These are phyloP conservation scores for Stemphylium beticola DNA, from an alignment of 2,329 filamentous ascomycete species.

Conservation along the genomic window DNA sequence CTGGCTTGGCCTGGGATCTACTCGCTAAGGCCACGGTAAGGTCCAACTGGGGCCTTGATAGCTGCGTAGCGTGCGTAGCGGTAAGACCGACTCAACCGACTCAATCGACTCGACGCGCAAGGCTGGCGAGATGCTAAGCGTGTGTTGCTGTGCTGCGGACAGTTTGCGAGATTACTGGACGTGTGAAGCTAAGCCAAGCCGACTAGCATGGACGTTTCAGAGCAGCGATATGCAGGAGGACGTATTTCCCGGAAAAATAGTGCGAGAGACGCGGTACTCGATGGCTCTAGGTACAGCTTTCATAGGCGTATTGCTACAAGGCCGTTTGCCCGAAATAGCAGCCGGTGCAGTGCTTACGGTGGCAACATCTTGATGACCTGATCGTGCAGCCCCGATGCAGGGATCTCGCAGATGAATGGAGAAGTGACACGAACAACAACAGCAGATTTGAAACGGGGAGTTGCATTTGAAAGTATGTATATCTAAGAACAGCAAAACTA, in stretches of 20 bases:
- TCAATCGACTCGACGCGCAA: constrained; percentile 31
- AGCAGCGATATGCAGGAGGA: constrained; percentile 32
- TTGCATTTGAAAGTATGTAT: neutral
- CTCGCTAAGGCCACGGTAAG: constrained; percentile 46
- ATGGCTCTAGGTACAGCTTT: neutral
- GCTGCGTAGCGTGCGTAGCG: constrained; percentile 30
- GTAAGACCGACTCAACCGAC: constrained; percentile 27
- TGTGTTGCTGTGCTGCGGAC: constrained; percentile 18
- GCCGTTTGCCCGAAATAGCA: constrained; percentile 5
- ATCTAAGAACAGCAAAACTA: neutral
- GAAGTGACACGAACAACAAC: neutral
- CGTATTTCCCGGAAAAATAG: constrained; percentile 12
- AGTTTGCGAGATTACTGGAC: constrained; percentile 23
- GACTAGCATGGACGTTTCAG: constrained; percentile 38
- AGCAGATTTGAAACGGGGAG: neutral
- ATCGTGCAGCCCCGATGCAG: neutral
- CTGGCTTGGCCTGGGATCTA: constrained; percentile 39
- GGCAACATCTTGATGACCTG: neutral
- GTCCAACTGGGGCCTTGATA: constrained; percentile 29
- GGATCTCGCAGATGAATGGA: neutral
- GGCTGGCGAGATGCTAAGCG: constrained; percentile 21
- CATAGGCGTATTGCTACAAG: neutral
- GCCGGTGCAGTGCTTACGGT: neutral
- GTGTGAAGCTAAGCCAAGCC: constrained; percentile 28
- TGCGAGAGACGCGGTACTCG: constrained; percentile 2